Percentiles rank a stretch among this genome's conserved stretches.
Evolutionary conservation across 345 rosid species (phyloP).

Genomic region (Clarkia xantiana): DNA sequence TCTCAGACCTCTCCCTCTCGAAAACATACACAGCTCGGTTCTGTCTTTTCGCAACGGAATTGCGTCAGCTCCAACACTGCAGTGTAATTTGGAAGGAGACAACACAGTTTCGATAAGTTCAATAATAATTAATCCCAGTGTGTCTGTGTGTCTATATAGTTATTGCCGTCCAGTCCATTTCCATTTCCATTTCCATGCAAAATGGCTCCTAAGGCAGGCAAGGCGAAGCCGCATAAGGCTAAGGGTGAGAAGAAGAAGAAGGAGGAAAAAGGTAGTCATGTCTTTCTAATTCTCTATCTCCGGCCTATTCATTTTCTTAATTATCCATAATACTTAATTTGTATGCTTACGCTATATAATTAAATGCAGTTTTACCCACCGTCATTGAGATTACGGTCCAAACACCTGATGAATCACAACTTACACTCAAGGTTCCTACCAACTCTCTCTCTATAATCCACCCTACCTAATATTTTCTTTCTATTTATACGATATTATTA

Average conservation of each 20-base stretch:
- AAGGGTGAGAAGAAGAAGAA: conserved; percentile 83
- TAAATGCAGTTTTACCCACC: conserved; percentile 50
- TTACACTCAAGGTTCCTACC: conserved; percentile 53
- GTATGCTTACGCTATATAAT: too few relatives aligned
- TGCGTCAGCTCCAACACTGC: too few relatives aligned
- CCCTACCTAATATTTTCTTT: too few relatives aligned
- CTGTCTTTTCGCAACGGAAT: background rate
- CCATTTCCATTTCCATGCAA: conserved; percentile 1
- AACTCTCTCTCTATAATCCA: too few relatives aligned
- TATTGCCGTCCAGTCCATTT: too few relatives aligned
- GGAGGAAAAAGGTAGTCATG: conserved; percentile 61
- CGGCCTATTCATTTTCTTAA: background rate
- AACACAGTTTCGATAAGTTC: background rate
- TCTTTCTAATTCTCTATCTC: background rate
- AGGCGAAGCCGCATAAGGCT: conserved; percentile 53
- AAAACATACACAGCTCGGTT: background rate
- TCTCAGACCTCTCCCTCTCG: background rate
- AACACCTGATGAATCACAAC: conserved; percentile 70
- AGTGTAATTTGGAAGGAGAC: too few relatives aligned
- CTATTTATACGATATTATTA: too few relatives aligned
- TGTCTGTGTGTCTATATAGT: background rate
- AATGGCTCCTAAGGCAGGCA: conserved; percentile 90
- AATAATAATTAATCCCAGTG: background rate
- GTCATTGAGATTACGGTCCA: conserved; percentile 57
- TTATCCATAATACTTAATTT: background rate